Evolutionary conservation across 371 early-diverging fungal genomes (phyloP), one percentile per base, ranked within the genome.

Genomic region (Mortierella sp.): DNA sequence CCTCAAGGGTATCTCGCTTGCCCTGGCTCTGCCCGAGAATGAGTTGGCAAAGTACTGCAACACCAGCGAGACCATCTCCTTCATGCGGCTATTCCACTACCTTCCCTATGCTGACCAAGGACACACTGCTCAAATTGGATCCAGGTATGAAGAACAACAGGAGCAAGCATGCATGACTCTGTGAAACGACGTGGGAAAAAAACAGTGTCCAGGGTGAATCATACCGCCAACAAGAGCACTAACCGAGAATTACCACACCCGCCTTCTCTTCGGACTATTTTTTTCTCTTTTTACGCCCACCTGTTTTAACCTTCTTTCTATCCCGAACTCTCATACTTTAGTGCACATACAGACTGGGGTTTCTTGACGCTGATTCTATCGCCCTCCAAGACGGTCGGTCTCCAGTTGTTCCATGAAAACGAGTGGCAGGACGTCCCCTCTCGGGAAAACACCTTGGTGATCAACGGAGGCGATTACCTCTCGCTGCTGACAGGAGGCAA

Each of bases 401-500:
- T 91, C 31, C 90, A 91, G 55, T 74, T 91, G 19, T 81, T 81
- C 74, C 78, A 82, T 48, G 86, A 84, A 8, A 83, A 78, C 44
- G 67, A 72, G 21, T 91, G 90, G 92, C 78, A 81, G 19, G 90
- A 91, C 43, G 88, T 92, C 19, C 82, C 89, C 11, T 89, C 90
- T 3, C 77, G 85, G 69, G 78, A 79, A 6, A 87, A 86, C 59
- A 81, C 87, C 16, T 79, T 90, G 31, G 86, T 92, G 40, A 90
- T 92, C 78, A 93, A 92, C 73, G 91, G 88, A 24, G 92, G 92
- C 5, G 93, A 93, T 73, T 91, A 90, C 69, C 74, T 92, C 34
- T 89, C 90, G 2, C 80, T 92, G 3, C 64, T 91, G 74, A 90
- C 92, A 1, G 80, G 86, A 31, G 92, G 92, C 19, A 75, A 82